Conservation (phyloP, 1,284 basidiomycete genomes). For the Ustilago cynodontis region DNA sequence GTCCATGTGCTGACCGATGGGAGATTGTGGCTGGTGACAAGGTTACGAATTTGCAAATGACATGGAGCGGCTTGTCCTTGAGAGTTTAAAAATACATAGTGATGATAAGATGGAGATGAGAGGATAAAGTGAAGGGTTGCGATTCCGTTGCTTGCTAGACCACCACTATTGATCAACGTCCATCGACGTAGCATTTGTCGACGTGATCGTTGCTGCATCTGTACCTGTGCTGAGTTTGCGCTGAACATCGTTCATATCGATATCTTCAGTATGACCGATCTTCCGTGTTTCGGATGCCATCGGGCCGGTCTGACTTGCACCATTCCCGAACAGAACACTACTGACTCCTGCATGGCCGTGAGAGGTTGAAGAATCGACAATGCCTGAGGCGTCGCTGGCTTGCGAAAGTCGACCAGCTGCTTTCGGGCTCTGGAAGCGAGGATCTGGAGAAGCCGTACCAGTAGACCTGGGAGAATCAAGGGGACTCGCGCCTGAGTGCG, state of each 20-base stretch:
- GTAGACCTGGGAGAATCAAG: constrained; percentile 27
- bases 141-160: background rate
- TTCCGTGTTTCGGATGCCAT: background rate
- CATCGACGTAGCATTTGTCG: constrained; percentile 18
- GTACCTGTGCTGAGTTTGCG: constrained; percentile 5
- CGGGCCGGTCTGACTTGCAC: constrained; percentile 5
- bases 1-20: background rate
- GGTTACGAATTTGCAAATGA: constrained; percentile 2
- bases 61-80: constrained; percentile 24
- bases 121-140: background rate
- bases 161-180: constrained; percentile 20
- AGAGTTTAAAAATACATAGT: constrained; percentile 28
- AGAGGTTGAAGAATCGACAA: background rate
- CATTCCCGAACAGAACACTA: background rate
- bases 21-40: background rate
- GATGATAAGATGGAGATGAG: background rate
- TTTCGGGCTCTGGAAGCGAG: constrained; percentile 31
- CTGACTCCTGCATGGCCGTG: background rate
- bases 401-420: constrained; percentile 6
- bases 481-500: background rate
- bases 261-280: constrained; percentile 5
- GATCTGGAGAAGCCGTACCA: constrained; percentile 38
- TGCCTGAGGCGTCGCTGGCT: background rate
- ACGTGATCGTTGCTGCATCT: background rate
- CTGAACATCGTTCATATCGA: constrained; percentile 9